Percentiles rank a stretch among this genome's conserved stretches.
Evolutionary conservation across 2,329 filamentous ascomycete genomes (phyloP).

Genomic region (Fusarium clavum): DNA sequence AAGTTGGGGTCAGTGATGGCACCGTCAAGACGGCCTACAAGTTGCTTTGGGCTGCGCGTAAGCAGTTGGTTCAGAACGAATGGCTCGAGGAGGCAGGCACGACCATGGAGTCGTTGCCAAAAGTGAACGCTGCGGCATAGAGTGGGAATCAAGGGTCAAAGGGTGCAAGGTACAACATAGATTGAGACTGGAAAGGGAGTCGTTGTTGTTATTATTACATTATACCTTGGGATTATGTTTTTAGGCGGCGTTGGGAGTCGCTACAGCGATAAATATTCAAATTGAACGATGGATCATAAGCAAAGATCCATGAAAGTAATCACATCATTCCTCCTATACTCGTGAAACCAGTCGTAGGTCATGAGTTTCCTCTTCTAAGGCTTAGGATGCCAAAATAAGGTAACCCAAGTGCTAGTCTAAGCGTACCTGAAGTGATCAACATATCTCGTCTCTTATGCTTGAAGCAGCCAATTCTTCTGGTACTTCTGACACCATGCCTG

Average conservation of each 20-base stretch:
- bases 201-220: not conserved
- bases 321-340: not conserved
- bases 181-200: not conserved
- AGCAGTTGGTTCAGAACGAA: slow-evolving; percentile 78
- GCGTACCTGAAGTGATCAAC: not conserved
- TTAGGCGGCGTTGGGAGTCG: slow-evolving; percentile 1
- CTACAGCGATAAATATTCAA: not conserved
- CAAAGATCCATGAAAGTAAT: not conserved
- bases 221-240: not conserved
- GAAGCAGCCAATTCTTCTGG: not conserved
- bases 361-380: not conserved
- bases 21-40: slow-evolving; percentile 98
- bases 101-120: slow-evolving; percentile 76
- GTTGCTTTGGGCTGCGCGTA: slow-evolving; percentile 79
- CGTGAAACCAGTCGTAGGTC: not conserved
- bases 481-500: not conserved
- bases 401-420: not conserved
- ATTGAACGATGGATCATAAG: not conserved
- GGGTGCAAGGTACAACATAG: not conserved
- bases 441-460: not conserved
- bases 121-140: slow-evolving; percentile 31
- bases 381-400: not conserved
- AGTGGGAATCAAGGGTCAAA: not conserved
- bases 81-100: slow-evolving; percentile 80
- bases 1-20: slow-evolving; percentile 93